Evolutionary conservation across 139 green algal species (phyloP).

Genomic region (Chlamydomonas eustigma): DNA sequence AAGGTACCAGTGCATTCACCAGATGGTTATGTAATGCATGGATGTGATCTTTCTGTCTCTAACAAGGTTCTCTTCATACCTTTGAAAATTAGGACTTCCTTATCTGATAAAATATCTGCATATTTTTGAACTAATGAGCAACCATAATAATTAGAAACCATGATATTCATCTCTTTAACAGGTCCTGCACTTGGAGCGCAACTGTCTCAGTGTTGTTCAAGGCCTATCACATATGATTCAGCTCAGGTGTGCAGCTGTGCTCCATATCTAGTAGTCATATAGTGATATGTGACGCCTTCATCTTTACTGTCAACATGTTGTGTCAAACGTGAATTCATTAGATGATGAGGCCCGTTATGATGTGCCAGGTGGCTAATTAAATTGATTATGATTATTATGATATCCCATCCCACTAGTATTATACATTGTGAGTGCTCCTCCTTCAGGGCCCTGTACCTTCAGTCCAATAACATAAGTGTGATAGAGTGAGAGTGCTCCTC

Average conservation of each 20-base stretch:
- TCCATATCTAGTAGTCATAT: background rate
- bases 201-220: background rate
- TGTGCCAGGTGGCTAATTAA: no score
- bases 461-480: no score
- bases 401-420: background rate
- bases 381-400: background rate
- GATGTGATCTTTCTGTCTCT: background rate
- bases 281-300: background rate
- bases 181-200: slow-evolving; percentile 5
- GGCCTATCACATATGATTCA: background rate
- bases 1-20: background rate
- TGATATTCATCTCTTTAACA: no score
- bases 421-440: background rate
- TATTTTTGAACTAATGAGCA: background rate
- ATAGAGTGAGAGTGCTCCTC: background rate
- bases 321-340: no score
- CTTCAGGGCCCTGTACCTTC: background rate
- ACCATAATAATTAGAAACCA: background rate
- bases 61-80: background rate
- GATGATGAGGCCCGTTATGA: no score
- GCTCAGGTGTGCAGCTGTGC: background rate
- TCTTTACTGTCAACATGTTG: background rate
- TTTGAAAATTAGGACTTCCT: background rate
- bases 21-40: background rate
- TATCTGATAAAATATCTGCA: background rate